phyloP scores from a whole-genome alignment of 163 green algal genomes.

The Coccomyxa subellipsoidea region DNA sequence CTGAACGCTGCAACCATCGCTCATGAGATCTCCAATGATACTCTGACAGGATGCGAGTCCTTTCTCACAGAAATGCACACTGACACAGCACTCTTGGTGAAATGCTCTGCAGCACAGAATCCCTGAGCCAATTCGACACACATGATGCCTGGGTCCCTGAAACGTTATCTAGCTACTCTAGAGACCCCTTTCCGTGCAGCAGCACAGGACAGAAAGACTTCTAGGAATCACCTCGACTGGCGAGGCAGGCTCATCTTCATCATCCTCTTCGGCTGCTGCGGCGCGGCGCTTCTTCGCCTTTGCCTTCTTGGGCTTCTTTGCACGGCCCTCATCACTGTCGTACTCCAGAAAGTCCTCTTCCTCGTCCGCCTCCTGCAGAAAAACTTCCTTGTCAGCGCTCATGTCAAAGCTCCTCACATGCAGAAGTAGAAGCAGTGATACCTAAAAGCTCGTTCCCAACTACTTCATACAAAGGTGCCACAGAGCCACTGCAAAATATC shows the following conservation, averaged over 20 bases:
- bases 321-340: not conserved
- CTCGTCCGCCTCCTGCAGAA: not conserved
- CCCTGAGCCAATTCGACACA: too few relatives aligned
- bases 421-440: too few relatives aligned
- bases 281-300: not conserved
- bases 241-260: not conserved
- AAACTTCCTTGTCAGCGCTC: not conserved
- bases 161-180: not conserved
- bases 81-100: too few relatives aligned
- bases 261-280: not conserved
- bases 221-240: not conserved
- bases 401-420: too few relatives aligned
- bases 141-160: not conserved
- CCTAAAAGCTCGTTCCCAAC: too few relatives aligned
- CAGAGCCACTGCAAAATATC: too few relatives aligned
- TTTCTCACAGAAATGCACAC: too few relatives aligned
- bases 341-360: not conserved
- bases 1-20: too few relatives aligned
- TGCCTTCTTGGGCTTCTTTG: not conserved
- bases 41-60: too few relatives aligned
- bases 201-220: not conserved
- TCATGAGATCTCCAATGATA: too few relatives aligned
- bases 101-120: too few relatives aligned
- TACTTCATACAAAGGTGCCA: too few relatives aligned
- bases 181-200: not conserved